Evolutionary conservation across 1,139 yeast species (phyloP).

Genomic region (Nakaseomyces sp.): DNA sequence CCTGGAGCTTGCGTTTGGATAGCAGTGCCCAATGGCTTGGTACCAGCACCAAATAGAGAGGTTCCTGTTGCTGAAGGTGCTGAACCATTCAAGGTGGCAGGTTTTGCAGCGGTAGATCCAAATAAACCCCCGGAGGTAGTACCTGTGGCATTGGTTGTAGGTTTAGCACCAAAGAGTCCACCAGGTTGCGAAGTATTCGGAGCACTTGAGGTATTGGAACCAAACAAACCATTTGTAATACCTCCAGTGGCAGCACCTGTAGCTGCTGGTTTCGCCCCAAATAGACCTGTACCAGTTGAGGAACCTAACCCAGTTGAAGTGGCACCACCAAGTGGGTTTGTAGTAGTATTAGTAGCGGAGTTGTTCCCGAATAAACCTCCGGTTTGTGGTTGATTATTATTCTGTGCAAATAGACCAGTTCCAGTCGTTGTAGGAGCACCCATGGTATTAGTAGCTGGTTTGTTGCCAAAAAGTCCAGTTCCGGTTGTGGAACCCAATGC

Average conservation of each 20-base stretch:
- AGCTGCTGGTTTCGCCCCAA: slow-evolving; percentile 3
- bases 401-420: slow-evolving; percentile 9
- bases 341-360: slow-evolving; percentile 25
- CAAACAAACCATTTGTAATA: slow-evolving; percentile 1
- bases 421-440: slow-evolving; percentile 9
- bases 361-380: slow-evolving; percentile 30
- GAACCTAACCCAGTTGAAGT: slow-evolving; percentile 19
- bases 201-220: background rate
- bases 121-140: slow-evolving; percentile 2
- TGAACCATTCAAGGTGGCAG: slow-evolving; percentile 1
- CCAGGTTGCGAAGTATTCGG: slow-evolving; percentile 15
- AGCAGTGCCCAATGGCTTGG: slow-evolving; percentile 12
- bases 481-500: slow-evolving; percentile 1
- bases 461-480: slow-evolving; percentile 19
- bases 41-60: slow-evolving; percentile 20
- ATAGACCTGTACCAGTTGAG: slow-evolving; percentile 10
- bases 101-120: background rate
- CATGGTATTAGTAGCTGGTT: slow-evolving; percentile 7
- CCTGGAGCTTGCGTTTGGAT: background rate
- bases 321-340: slow-evolving; percentile 14
- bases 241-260: background rate
- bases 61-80: slow-evolving; percentile 14
- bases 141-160: slow-evolving; percentile 11
- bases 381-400: slow-evolving; percentile 11
- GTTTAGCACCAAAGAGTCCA: slow-evolving; percentile 21